phyloP scores from a whole-genome alignment of 805 yeast species.

The Huiozyma naganishii region DNA sequence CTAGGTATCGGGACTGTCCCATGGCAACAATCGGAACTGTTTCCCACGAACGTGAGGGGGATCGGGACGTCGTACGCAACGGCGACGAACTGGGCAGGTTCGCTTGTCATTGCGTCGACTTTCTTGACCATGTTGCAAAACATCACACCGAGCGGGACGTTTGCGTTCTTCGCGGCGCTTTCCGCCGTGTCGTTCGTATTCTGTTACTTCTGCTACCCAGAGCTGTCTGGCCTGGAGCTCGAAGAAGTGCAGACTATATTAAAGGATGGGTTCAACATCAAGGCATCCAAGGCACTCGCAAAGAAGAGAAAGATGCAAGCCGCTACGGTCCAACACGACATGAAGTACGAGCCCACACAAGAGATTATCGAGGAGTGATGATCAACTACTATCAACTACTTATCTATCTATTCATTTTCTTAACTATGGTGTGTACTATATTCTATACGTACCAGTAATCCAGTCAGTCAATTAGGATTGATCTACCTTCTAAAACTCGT shows the following conservation, averaged over 20 bases:
- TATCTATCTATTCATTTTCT: background rate
- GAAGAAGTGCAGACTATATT: constrained; percentile 84
- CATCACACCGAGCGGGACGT: constrained; percentile 92
- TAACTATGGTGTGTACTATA: background rate
- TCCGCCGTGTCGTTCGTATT: constrained; percentile 61
- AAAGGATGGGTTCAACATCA: constrained; percentile 78
- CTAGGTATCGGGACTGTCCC: constrained; percentile 95
- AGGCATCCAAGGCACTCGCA: constrained; percentile 47
- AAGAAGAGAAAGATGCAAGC: constrained; percentile 30
- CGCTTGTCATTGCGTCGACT: constrained; percentile 80
- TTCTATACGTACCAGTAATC: no score
- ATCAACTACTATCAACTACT: background rate
- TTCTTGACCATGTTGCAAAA: constrained; percentile 88
- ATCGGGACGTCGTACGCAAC: constrained; percentile 86
- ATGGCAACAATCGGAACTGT: constrained; percentile 94
- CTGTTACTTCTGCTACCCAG: constrained; percentile 82
- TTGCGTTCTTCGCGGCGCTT: constrained; percentile 78
- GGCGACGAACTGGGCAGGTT: constrained; percentile 92
- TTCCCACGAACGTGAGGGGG: constrained; percentile 90
- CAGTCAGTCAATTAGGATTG: no score
- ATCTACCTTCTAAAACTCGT: no score
- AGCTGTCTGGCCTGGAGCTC: constrained; percentile 76
- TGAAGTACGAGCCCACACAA: constrained; percentile 18
- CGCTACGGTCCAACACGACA: constrained; percentile 2
- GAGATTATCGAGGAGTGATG: constrained; percentile 15